Evolutionary conservation across 2,329 filamentous ascomycete genomes (phyloP).

Genomic region (Aspergillus transmontanensis): DNA sequence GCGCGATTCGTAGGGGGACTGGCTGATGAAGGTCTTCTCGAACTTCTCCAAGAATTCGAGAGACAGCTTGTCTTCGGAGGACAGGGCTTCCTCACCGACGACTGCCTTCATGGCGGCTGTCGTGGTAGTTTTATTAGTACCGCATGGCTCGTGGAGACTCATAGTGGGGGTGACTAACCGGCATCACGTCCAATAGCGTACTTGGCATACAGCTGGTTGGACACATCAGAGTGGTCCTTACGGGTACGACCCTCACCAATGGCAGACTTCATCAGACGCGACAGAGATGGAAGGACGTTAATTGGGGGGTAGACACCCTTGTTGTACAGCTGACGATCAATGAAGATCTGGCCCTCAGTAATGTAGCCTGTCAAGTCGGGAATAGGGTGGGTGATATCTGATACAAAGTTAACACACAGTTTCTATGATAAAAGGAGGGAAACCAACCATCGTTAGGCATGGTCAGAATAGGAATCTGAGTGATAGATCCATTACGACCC

Average conservation of each 20-base stretch:
- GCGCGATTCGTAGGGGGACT: slow-evolving; percentile 89
- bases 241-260: slow-evolving; percentile 97
- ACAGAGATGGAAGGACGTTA: slow-evolving; percentile 96
- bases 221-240: slow-evolving; percentile 96
- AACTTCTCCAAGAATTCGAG: slow-evolving; percentile 99
- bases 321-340: slow-evolving; percentile 92
- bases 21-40: slow-evolving; percentile 89
- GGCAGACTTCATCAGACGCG: slow-evolving; percentile 99
- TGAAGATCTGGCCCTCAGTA: slow-evolving; percentile 97
- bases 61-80: slow-evolving; percentile 93
- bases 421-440: background rate
- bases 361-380: slow-evolving; percentile 99
- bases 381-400: slow-evolving; percentile 96
- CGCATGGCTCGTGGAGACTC: background rate
- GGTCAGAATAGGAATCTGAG: slow-evolving; percentile 96
- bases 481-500: slow-evolving; percentile 97
- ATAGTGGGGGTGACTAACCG: slow-evolving; percentile 35
- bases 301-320: slow-evolving; percentile 98
- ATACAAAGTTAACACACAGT: slow-evolving; percentile 5
- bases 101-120: slow-evolving; percentile 96
- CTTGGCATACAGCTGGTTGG: slow-evolving; percentile 99
- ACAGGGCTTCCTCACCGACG: slow-evolving; percentile 95
- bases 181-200: slow-evolving; percentile 99
- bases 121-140: slow-evolving; percentile 1
- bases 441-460: slow-evolving; percentile 92